Evolutionary conservation across 2,329 filamentous ascomycete genomes (phyloP), one percentile per base, ranked within the genome.

Genomic region (Fusarium musae): DNA sequence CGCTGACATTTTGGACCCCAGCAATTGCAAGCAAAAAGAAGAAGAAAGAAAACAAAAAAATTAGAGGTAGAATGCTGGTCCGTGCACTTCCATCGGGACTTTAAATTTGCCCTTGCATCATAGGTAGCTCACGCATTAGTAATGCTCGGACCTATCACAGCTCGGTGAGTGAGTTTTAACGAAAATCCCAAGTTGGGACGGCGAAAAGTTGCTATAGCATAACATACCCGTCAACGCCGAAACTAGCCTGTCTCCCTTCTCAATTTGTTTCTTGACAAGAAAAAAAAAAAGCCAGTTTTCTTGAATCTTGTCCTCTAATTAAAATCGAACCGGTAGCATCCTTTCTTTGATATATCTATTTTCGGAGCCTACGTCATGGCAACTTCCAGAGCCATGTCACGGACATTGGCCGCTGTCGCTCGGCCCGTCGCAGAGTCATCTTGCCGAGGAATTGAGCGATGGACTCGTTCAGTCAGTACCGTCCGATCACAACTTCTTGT

Each of bases 61-160:
- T 47, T 28, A 11, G 11, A 26, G 16, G 21, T 21, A 16, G 19
- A 42, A 28, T 23, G 10, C 13, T 60, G 70, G 70, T 56, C 71
- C 43, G 71, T 73, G 71, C 70, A 4, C 13, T 4, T 15, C 6
- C n/a, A 26, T 37, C 53, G 39, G 52, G 58, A 50, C 49, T 50
- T 58, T 30, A 30, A 52, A 36, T 47, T 52, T 63, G 70, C 64
- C 68, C 72, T 78, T 78, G 77, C 77, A 79, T 81, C 79, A 80
- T 79, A 77, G 46, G 65, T 37, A 58, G 72, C 66, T 68, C 69
- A 47, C 57, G 58, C 75, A 81, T 81, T 81, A 81, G 70, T 81
- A 81, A 81, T 81, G 69, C 71, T 68, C 68, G 62, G 65, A 37
- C 74, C 76, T 76, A 78, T 77, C 77, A 75, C 75, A 67, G 74